Evolutionary conservation across 1,284 basidiomycete genomes (phyloP).

Genomic region (Ustilago loliicola): DNA sequence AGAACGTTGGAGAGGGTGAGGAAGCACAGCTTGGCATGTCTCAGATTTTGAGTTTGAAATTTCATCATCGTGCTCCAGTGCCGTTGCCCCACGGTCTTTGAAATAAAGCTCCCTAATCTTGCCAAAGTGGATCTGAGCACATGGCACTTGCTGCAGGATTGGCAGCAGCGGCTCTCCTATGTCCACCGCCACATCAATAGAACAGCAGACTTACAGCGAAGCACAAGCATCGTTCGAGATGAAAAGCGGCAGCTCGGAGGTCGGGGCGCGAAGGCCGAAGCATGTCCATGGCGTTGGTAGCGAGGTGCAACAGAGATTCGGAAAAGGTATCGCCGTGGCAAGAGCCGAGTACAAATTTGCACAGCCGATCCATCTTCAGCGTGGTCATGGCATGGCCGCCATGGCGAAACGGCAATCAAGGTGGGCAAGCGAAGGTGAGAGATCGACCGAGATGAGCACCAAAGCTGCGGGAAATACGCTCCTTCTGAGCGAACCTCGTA

Average conservation of each 20-base stretch:
- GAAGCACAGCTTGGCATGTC: conserved; percentile 14
- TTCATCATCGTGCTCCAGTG: conserved; percentile 12
- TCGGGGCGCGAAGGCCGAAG: not conserved
- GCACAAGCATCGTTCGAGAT: not conserved
- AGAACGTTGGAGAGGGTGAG: not conserved
- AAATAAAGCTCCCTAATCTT: not conserved
- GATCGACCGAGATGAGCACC: not conserved
- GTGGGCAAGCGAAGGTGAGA: conserved; percentile 14
- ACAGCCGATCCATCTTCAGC: conserved; percentile 5
- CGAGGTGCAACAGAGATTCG: conserved; percentile 9
- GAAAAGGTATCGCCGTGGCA: not conserved
- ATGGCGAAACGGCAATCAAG: conserved; percentile 2
- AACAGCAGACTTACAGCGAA: not conserved
- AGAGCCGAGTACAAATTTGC: conserved; percentile 9
- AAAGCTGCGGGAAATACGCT: not conserved
- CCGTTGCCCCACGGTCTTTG: not conserved
- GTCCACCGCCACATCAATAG: too few relatives aligned
- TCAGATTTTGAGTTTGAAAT: conserved; percentile 5
- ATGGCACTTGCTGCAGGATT: not conserved
- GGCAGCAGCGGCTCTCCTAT: conserved; percentile 9
- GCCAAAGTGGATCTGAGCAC: not conserved
- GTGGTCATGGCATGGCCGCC: too few relatives aligned
- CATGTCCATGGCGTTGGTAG: conserved; percentile 2
- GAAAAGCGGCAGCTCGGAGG: not conserved
- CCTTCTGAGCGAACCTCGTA: not conserved